A percentile compares a stretch with the other conserved stretches of the same genome.
Conservation (phyloP, 2,329 filamentous ascomycete genomes). For the Paraconiothyrium sp. region DNA sequence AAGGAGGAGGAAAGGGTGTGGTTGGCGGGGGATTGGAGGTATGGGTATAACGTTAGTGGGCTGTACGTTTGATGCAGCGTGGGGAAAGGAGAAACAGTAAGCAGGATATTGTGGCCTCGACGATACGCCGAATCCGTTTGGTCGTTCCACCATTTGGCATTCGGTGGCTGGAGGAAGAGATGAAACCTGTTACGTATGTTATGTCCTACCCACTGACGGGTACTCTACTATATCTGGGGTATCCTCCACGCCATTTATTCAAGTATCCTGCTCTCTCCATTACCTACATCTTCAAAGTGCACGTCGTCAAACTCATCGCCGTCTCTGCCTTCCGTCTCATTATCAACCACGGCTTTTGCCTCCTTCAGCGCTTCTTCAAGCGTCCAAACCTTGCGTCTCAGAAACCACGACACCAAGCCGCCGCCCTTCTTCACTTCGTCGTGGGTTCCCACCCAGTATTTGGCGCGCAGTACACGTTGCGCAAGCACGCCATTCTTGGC, state of each 20-base stretch:
- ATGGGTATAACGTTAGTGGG: slow-evolving; percentile 35
- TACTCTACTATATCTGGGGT: neutral
- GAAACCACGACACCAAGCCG: slow-evolving; percentile 64
- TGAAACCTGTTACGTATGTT: neutral
- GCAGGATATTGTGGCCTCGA: neutral
- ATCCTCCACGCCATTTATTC: slow-evolving; percentile 38
- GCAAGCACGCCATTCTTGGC: slow-evolving; percentile 69
- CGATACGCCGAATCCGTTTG: too few species aligned
- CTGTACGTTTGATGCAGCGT: slow-evolving; percentile 22
- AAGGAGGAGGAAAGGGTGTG: slow-evolving; percentile 32
- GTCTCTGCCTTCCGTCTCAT: slow-evolving; percentile 36
- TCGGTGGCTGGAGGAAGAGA: too few species aligned
- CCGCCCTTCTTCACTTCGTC: slow-evolving; percentile 70
- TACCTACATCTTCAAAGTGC: slow-evolving; percentile 63
- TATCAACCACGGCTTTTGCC: slow-evolving; percentile 56
- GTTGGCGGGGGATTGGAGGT: slow-evolving; percentile 37
- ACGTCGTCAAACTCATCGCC: slow-evolving; percentile 53
- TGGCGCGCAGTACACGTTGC: slow-evolving; percentile 61
- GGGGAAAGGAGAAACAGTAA: neutral
- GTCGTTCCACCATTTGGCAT: too few species aligned
- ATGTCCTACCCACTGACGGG: neutral
- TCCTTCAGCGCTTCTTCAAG: slow-evolving; percentile 60
- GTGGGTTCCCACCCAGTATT: slow-evolving; percentile 73
- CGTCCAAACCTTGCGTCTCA: slow-evolving; percentile 54
- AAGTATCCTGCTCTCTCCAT: slow-evolving; percentile 65